Evolutionary conservation across 2,329 filamentous ascomycete genomes (phyloP).

Genomic region (Tolypocladium sp.): DNA sequence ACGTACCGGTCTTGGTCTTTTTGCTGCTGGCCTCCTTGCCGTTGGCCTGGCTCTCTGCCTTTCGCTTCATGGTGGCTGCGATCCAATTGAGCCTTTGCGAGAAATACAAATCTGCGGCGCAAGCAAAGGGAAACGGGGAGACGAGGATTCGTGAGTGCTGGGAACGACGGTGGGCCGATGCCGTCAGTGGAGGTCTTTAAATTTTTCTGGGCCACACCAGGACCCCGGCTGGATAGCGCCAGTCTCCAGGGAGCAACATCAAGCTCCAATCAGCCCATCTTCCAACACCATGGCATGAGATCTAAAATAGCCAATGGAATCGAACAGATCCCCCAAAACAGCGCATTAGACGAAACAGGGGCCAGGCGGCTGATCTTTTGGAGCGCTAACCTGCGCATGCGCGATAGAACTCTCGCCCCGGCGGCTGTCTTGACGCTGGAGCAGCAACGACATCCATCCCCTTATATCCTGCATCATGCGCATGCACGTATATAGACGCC

Average conservation of each 20-base stretch:
- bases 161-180: not conserved
- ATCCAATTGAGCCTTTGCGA: constrained; percentile 9
- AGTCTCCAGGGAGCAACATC: not conserved
- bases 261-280: not conserved
- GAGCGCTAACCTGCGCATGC: too few relatives aligned
- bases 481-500: not conserved
- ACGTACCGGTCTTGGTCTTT: constrained; percentile 41
- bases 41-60: constrained; percentile 38
- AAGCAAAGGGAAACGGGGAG: not conserved
- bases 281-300: not conserved
- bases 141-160: not conserved
- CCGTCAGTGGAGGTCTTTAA: not conserved
- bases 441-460: not conserved
- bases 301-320: not conserved
- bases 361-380: not conserved
- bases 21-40: constrained; percentile 39
- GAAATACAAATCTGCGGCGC: not conserved
- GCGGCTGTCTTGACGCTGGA: not conserved
- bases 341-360: not conserved
- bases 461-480: not conserved
- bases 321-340: not conserved
- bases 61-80: constrained; percentile 44
- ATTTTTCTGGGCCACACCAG: not conserved
- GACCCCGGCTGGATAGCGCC: not conserved
- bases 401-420: too few relatives aligned